Base-by-base conservation (phyloP, 257 asterid species). In the Orobanche coerulescens region DNA sequence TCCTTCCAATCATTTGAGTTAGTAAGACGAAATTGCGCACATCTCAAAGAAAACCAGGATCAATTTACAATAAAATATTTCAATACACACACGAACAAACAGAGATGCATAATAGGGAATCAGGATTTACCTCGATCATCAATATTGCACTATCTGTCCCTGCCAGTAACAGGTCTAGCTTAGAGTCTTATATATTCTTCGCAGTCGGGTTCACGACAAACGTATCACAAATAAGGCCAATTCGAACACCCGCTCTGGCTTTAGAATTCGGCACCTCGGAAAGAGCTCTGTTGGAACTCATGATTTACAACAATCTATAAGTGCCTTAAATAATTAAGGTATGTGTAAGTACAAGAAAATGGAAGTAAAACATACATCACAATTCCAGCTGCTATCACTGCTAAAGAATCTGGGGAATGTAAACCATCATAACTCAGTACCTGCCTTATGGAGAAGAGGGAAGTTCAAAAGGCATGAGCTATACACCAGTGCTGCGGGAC, bases 381-480 rank as follows among this genome's bases (percentile, higher is more conserved):
- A 81, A 93, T 93, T 69, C 97, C 97, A 65, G 98, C 97, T 31
- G 98, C 98, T 40, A 95, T 93, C 64, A 89, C 78, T 18, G 97
- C 96, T 82, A 93, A 83, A 68, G 97, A 75, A 83, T 92, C 98
- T 51, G 98, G 98, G 67, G 94, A 76, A 71, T 92, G 98, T 75
- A 82, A 16, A 66, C 98, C 97, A 78, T 92, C 98, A 74, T 88
- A 92, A 82, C 98, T 92, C 64, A 92, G 72, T 56, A 93, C 97
- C 97, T 91, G 81, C 69, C 49, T 28, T 77, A 60, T 20, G 62
- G 50, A 58, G 67, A 62, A 12, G 55, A 60, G 43, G 66, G 37
- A 74, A 64, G 51, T 48, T 70, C 61, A 70, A 47, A 71, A 28
- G 26, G 48, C 54, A 23, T 49, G 10, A 64, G 58, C 30, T 22